Base-by-base conservation (phyloP, 176 grass and related monocot species). In the Musa beccarii region DNA sequence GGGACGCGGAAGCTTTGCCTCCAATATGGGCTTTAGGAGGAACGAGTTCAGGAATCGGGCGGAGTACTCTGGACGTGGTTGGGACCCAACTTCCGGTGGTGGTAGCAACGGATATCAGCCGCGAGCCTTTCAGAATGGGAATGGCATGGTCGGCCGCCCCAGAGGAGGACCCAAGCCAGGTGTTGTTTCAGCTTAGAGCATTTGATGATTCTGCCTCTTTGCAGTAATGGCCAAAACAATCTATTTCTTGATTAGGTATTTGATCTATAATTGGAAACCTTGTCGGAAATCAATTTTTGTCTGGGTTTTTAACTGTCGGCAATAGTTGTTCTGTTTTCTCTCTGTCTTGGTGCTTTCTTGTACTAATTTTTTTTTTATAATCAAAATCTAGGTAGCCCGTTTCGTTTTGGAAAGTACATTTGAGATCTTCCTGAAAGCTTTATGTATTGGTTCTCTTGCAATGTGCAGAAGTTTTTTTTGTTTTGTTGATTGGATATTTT, bases 1-100 rank as follows among this genome's bases (percentile, higher is more conserved):
- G n/a, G 83, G 82, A 0, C 77, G 24, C 1, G 73, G 81, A 53
- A 79, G 75, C 73, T 77, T 66, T 2, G 66, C 49, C 0, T 23
- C 51, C 9, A 69, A 43, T 1, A 53, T 77, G 57, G 55, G 23
- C 67, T 85, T 66, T 7, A 49, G 83, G 22, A 67, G 81, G 54
- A 86, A 75, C 1, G 77, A 92, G 19, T 86, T 88, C 9, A 80
- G 86, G 54, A 88, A 84, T 57, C 81, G 74, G 12, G 83, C 68
- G 1, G 86, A 89, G 34, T 84, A 79, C 2, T 59, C 81, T 16
- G 89, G 86, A 6, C 84, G 76, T 0, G 84, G 86, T 29, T 76
- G 73, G 13, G 83, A 81, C 1, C 51, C 78, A 1, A 55, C 71
- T 4, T 19, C 78, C 8, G 80, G 81, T 1, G 55, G 68, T 12